These are phyloP conservation scores for Arthrinium puccinioides DNA, from an alignment of 2,329 filamentous ascomycete species.

Conservation along the genomic window DNA sequence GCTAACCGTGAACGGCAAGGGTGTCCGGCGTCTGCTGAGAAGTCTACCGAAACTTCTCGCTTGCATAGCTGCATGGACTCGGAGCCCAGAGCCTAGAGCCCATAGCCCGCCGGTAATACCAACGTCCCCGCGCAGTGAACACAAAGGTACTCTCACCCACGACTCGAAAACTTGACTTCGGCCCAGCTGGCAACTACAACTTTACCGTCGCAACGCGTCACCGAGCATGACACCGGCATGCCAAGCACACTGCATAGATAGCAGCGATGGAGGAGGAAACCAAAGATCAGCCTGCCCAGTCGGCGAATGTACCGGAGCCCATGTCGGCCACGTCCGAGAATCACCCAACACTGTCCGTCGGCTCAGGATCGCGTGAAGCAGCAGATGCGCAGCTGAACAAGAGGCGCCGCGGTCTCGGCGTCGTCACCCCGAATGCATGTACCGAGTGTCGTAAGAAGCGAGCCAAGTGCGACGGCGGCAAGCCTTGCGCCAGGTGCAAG, in stretches of 20 bases:
- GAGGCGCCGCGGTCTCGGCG: constrained; percentile 44
- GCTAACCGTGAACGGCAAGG: too few species aligned
- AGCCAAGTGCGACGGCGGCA: constrained; percentile 56
- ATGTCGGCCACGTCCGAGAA: constrained; percentile 16
- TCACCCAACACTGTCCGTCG: constrained; percentile 10
- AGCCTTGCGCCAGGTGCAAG: constrained; percentile 48
- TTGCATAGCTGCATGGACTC: too few species aligned
- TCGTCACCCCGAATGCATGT: constrained; percentile 54
- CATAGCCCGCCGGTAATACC: too few species aligned
- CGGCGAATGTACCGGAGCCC: constrained; percentile 12
- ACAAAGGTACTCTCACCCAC: too few species aligned
- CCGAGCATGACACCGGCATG: neutral
- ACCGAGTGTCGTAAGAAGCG: constrained; percentile 57
- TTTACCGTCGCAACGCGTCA: too few species aligned
- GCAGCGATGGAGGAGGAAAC: constrained; percentile 22
- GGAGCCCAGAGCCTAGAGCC: too few species aligned
- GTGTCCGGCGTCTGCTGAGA: too few species aligned
- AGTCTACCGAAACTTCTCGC: too few species aligned
- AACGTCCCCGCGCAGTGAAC: too few species aligned
- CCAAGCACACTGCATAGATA: neutral
- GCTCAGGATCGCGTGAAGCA: constrained; percentile 5
- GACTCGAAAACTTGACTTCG: too few species aligned
- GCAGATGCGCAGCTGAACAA: constrained; percentile 33
- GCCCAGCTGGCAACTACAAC: too few species aligned
- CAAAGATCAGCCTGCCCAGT: constrained; percentile 14